Base-by-base conservation (phyloP, 345 rosid genomes). In the Lumnitzera littorea region DNA sequence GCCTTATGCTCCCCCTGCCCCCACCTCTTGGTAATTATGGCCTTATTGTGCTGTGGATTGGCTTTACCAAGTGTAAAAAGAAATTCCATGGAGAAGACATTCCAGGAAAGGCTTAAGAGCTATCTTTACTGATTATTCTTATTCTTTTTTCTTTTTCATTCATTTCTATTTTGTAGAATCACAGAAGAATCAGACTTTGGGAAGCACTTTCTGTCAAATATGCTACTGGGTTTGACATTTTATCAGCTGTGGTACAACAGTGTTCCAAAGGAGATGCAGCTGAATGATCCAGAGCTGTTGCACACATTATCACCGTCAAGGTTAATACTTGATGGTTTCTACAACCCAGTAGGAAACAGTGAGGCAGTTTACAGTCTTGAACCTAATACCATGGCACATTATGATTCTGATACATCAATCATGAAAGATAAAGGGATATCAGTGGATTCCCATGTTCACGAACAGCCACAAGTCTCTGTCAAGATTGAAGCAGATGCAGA, bases 401-500 rank as follows among this genome's bases (percentile, higher is more conserved):
- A 57, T 58, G 72, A 65, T 58, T 84, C 97, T 31, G 83, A 76
- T 50, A 48, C 88, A 17, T 88, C 98, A n/a, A 80, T 91, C 72
- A 76, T 79, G 89, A 78, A 81, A 52, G 67, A 71, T 50, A 83
- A 74, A 72, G 63, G 61, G 61, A 16, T 51, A 17, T 53, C 68
- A 5, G 62, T 53, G 48, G 53, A 62, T 61, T 25, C 59, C 68
- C 67, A 64, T 68, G 56, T 46, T 12, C 55, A 64, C 48, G 46
- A 25, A 24, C 43, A 9, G 12, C 57, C 48, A 50, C 77, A 65
- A 53, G 59, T 48, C 36, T 27, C 68, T 55, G 60, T 23, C 43
- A 74, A 80, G 74, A 75, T 48, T 31, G 71, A 61, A 63, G 70
- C 4, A 51, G 62, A 64, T 51, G 36, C 51, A 58, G 72, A 72